Evolutionary conservation across 257 asterid genomes (phyloP).

Genomic region (Datura wrightii): DNA sequence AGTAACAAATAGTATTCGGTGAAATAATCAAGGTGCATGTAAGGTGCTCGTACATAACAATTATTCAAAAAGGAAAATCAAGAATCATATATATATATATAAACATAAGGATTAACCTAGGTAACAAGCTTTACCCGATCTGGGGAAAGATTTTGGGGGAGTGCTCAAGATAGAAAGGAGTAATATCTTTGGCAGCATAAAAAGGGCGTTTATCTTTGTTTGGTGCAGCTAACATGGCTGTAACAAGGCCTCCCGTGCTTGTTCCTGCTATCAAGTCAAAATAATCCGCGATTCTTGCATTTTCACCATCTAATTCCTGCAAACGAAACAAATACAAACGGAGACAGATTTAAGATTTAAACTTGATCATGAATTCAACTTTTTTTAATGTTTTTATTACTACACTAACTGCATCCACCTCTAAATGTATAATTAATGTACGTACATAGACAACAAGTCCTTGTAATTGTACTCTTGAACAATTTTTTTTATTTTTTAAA

Average conservation of each 20-base stretch:
- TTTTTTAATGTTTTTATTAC: not conserved
- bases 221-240: slow-evolving; percentile 61
- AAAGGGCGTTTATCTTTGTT: slow-evolving; percentile 50
- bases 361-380: not conserved
- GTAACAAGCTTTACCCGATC: slow-evolving; percentile 24
- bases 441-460: not conserved
- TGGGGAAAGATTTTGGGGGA: slow-evolving; percentile 60
- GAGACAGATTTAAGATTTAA: not conserved
- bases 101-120: not conserved
- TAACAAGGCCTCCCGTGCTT: slow-evolving; percentile 65
- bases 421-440: no score
- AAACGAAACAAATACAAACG: not conserved
- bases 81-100: not conserved
- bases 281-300: slow-evolving; percentile 56
- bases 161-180: slow-evolving; percentile 52
- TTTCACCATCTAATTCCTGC: slow-evolving; percentile 59
- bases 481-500: not conserved
- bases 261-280: slow-evolving; percentile 66
- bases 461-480: not conserved
- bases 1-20: not conserved
- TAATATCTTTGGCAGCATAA: slow-evolving; percentile 60
- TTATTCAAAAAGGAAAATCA: not conserved
- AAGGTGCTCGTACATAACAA: not conserved
- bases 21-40: not conserved
- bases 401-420: not conserved